Base-by-base conservation (phyloP, 2,329 filamentous ascomycete genomes). In the Hypoxylon rubiginosum region DNA sequence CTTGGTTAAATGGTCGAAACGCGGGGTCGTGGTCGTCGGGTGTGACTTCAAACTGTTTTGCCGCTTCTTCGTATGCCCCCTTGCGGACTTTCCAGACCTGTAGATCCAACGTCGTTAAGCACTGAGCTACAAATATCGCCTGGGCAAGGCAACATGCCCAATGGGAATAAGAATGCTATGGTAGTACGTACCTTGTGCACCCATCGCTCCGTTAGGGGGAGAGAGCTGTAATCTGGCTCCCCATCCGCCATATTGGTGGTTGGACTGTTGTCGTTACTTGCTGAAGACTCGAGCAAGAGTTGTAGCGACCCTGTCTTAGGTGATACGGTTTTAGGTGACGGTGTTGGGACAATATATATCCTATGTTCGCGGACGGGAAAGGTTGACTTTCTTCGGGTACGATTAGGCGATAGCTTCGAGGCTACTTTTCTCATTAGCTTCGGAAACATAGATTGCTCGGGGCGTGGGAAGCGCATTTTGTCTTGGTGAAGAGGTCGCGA, bases 81-180 rank as follows among this genome's bases (percentile, higher is more conserved):
- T 99, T 99, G 76, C 96, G 89, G 45, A 97, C 94, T 86, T 99
- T 99, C 96, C 96, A 99, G 76, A 92, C 88, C 91, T 92, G 74
- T 28, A 53, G 19, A 24, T 19, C 36, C 30, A 46, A 21, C 21
- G 39, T 54, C 13, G 50, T 36, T 71, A 52, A 66, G 66, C 24
- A 62, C 13, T 26, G 34, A 51, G 39, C 21, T 13, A 41, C 45
- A 49, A 32, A n/a, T n/a, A 19, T 13, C 13, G 17, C 9, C 24
- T 4, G 24, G 24, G 45, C 5, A 26, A 34, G 41, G 28, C 19
- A 36, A 17, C 26, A 15, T n/a, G 19, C 21, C 17, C 21, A n/a
- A 21, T 21, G 28, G 24, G 13, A 8, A 48, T n/a, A 21, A 13
- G 11, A 48, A 15, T 28, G 13, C 13, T 11, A 49, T 39, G 34